Base-by-base conservation (phyloP, 179 eudicot genomes). In the Patellifolia procumbens region DNA sequence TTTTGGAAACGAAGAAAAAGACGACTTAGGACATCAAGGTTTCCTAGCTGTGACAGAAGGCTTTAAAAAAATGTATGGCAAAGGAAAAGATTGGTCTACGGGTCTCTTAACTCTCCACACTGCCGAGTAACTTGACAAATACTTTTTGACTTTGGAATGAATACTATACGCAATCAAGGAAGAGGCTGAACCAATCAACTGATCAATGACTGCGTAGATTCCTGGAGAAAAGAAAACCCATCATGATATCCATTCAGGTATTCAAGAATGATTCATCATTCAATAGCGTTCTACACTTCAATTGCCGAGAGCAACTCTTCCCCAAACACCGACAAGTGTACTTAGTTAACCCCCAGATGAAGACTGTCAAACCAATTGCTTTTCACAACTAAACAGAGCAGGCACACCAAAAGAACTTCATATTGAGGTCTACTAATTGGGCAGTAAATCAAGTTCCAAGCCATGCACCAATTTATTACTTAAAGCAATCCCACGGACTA, bases 71-170 rank as follows among this genome's bases (percentile, higher is more conserved):
- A 67, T 3, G 52, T 42, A 17, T 16, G 6, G 1, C 16, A 45
- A 68, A 4, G 20, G 32, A 22, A 22, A n/a, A 28, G 32, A 16
- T 43, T 31, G 28, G 42, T 24, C 55, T 24, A 24, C n/a, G 45
- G 12, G 53, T 67, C 31, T 67, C 26, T 43, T n/a, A n/a, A n/a
- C n/a, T n/a, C n/a, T n/a, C 32, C 45, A 68, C 72, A 68, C 56
- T 2, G 72, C 5, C 5, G 46, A 45, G 20, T 5, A 20, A 6
- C 16, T 66, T n/a, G 8, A 59, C 4, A 59, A n/a, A n/a, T n/a
- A 59, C 32, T 8, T 31, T 9, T 20, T 35, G 29, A 66, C 28
- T 15, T 26, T 26, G 52, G 22, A 43, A 62, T 34, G 20, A 32
- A 62, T n/a, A 16, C 51, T 24, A 5, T 26, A 22, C 43, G 20